These are phyloP conservation scores for Talaromyces islandicus DNA, from an alignment of 2,329 filamentous ascomycete genomes.

Conservation along the genomic window DNA sequence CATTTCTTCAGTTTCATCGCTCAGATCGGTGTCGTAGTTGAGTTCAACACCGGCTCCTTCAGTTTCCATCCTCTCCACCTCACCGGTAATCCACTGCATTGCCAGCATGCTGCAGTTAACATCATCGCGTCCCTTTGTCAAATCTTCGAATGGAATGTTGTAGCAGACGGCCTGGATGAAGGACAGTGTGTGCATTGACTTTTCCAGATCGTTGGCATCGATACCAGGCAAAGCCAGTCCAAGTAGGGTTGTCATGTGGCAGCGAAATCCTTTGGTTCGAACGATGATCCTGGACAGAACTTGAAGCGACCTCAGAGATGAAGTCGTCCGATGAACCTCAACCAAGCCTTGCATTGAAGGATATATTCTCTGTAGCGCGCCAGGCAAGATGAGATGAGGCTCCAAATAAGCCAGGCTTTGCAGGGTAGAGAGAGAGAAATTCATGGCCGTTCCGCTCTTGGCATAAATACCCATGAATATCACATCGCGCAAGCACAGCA, in stretches of 20 bases:
- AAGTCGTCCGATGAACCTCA: conserved; percentile 93
- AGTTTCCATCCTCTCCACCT: conserved; percentile 89
- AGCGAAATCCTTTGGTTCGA: conserved; percentile 89
- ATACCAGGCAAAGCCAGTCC: conserved; percentile 90
- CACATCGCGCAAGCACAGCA: conserved; percentile 81
- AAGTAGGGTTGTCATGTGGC: conserved; percentile 90
- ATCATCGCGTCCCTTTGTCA: conserved; percentile 63
- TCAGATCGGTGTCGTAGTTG: conserved; percentile 75
- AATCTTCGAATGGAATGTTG: conserved; percentile 84
- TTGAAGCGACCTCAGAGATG: conserved; percentile 84
- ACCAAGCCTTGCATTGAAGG: conserved; percentile 94
- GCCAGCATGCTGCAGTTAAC: conserved; percentile 71
- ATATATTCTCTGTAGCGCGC: conserved; percentile 91
- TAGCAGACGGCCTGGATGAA: conserved; percentile 96
- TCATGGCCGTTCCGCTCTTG: conserved; percentile 87
- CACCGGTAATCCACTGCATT: conserved; percentile 86
- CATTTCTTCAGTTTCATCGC: conserved; percentile 76
- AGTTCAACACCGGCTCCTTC: conserved; percentile 80
- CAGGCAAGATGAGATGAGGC: conserved; percentile 83
- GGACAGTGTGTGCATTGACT: conserved; percentile 88
- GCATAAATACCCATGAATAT: conserved; percentile 98
- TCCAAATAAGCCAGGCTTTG: conserved; percentile 88
- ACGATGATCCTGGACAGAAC: conserved; percentile 89
- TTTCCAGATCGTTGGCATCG: conserved; percentile 94
- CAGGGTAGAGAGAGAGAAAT: conserved; percentile 82